Base-by-base conservation (phyloP, 1,139 yeast genomes). In the Yarrowia galli region DNA sequence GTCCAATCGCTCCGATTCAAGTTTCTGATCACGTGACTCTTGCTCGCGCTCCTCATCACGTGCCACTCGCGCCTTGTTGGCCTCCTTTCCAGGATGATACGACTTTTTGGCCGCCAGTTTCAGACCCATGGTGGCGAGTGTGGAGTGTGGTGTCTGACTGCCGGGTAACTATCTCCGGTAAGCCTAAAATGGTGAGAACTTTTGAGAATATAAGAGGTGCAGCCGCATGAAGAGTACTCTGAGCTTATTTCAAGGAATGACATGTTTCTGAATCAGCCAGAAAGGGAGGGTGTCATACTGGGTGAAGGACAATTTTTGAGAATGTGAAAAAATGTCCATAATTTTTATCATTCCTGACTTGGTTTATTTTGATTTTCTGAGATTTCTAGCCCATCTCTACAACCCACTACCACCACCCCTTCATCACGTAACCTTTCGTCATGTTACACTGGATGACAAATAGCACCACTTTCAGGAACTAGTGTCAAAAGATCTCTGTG, bases 11-110 rank as follows among this genome's bases (percentile, higher is more conserved):
- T 28, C 51, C 2, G 38, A 12, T 15, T 28, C 51, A 15, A 43
- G 51, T 32, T 15, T 3, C 5, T 15, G 3, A 5, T 58, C 64
- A 28, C 64, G 49, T 42, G 49, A 42, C 20, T 58, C 51, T 7
- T 2, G 16, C 51, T 42, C 51, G 16, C 8, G 28, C 20, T 20
- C 32, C 51, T 58, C 64, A 32, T 58, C 64, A 32, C 64, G 64
- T 28, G 49, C 51, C 64, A 58, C 64, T 4, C 64, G 51, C 0
- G 64, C 64, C 42, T 9, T 18, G 40, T 58, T 58, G 28, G 20
- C 22, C 51, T 58, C 51, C 28, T 58, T 58, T 6, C 42, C 64
- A 1, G 64, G 64, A 20, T 58, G 64, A n/a, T 58, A 58, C 64
- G 64, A 42, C 51, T 58, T 58, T 32, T 58, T 42, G 7, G 64